These are phyloP conservation scores for Umbelopsis sp. DNA, from an alignment of 371 early-diverging fungal genomes.

Conservation along the genomic window DNA sequence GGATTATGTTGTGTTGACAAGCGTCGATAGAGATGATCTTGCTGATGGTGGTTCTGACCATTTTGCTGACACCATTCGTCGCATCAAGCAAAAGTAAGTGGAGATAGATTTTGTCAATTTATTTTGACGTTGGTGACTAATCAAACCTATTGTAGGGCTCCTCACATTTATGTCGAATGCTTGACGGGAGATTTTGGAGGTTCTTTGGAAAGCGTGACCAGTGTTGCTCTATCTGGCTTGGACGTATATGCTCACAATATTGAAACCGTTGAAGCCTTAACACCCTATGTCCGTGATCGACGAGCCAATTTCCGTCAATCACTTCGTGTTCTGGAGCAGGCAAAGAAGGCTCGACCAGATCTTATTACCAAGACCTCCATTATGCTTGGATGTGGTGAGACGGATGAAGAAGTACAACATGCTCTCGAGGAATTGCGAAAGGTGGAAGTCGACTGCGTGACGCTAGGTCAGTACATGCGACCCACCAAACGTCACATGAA, in stretches of 20 bases:
- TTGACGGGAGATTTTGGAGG: constrained; percentile 96
- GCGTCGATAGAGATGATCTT: constrained; percentile 97
- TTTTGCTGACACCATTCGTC: constrained; percentile 90
- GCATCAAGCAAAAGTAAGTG: constrained; percentile 80
- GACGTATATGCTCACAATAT: constrained; percentile 99
- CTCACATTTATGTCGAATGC: constrained; percentile 94
- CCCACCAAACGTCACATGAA: constrained; percentile 99
- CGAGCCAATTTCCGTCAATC: constrained; percentile 95
- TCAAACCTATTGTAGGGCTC: constrained; percentile 58
- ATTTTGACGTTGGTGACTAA: background rate
- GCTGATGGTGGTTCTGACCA: constrained; percentile 93
- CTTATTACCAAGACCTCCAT: constrained; percentile 96
- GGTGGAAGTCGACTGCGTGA: constrained; percentile 92
- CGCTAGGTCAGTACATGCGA: constrained; percentile 99
- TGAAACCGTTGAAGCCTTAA: constrained; percentile 94
- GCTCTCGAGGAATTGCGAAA: constrained; percentile 87
- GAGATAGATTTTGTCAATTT: background rate
- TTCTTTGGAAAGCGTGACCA: constrained; percentile 73
- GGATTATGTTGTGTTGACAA: constrained; percentile 96
- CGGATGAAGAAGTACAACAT: constrained; percentile 89
- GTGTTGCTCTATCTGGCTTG: constrained; percentile 87
- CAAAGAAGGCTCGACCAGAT: constrained; percentile 77
- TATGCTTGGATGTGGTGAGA: constrained; percentile 98
- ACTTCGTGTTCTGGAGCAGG: constrained; percentile 84
- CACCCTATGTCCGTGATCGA: constrained; percentile 92